These are phyloP conservation scores for Cladophialophora carrionii DNA, from an alignment of 2,329 filamentous ascomycete species.

Conservation along the genomic window DNA sequence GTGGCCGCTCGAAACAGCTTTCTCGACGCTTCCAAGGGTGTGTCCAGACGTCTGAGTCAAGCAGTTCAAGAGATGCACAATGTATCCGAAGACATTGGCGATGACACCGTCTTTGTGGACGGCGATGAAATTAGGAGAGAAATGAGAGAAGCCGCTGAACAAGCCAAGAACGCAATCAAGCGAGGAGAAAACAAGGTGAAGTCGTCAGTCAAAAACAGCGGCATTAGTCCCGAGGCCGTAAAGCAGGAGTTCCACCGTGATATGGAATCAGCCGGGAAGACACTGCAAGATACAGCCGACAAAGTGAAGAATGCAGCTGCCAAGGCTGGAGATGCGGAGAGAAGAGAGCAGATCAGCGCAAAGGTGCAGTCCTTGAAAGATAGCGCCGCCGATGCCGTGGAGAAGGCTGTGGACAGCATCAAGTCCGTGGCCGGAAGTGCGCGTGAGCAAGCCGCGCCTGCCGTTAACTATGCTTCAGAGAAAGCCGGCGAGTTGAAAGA, in stretches of 20 bases:
- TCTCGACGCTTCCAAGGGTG: conserved; percentile 36
- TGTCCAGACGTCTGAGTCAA: conserved; percentile 35
- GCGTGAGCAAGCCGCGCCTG: conserved; percentile 15
- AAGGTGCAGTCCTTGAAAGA: conserved; percentile 20
- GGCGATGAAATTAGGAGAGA: conserved; percentile 33
- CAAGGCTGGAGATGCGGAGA: conserved; percentile 8
- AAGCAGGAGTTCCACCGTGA: conserved; percentile 33
- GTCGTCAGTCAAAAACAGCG: conserved; percentile 19
- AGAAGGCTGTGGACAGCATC: conserved; percentile 17
- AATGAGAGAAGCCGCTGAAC: conserved; percentile 24
- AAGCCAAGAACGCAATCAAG: conserved; percentile 19
- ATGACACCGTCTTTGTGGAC: conserved; percentile 31
- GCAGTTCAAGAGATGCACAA: conserved; percentile 36
- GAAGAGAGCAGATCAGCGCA: conserved; percentile 8
- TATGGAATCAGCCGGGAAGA: conserved; percentile 28
- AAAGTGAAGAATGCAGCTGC: conserved; percentile 19
- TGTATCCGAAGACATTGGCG: conserved; percentile 32
- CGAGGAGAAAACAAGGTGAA: conserved; percentile 21
- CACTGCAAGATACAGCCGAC: conserved; percentile 19
- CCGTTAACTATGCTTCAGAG: conserved; percentile 12
- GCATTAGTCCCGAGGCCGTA: conserved; percentile 24
- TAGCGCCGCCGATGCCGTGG: conserved; percentile 19
- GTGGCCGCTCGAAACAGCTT: conserved; percentile 27
- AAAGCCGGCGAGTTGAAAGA: conserved; percentile 6
- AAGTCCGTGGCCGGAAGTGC: conserved; percentile 23